Evolutionary conservation across 768 basidiomycete genomes (phyloP).

Genomic region (Baorangia bicolor): DNA sequence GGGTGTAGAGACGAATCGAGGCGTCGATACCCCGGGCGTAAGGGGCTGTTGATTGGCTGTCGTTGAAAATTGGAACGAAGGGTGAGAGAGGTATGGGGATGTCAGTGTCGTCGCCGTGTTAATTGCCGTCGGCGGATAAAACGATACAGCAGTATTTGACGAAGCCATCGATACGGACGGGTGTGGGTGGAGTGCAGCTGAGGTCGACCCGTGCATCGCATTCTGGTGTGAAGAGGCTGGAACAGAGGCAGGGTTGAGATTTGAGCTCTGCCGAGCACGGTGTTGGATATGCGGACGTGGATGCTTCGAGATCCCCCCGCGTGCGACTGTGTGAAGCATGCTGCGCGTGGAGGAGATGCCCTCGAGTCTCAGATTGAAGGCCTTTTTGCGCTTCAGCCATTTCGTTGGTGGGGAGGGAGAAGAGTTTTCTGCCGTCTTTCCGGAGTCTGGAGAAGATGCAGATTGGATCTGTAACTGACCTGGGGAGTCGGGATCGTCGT

Average conservation of each 20-base stretch:
- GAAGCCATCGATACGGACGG: conserved; percentile 14
- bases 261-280: conserved; percentile 31
- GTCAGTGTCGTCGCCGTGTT: conserved; percentile 33
- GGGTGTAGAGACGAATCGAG: conserved; percentile 14
- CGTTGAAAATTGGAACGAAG: conserved; percentile 27
- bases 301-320: conserved; percentile 30
- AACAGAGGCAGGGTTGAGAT: conserved; percentile 30
- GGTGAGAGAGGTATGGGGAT: conserved; percentile 32
- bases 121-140: conserved; percentile 31
- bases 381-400: conserved; percentile 60
- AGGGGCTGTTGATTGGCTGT: conserved; percentile 10
- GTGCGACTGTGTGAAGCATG: conserved; percentile 16
- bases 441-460: conserved; percentile 19
- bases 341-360: conserved; percentile 37
- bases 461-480: conserved; percentile 15
- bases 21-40: conserved; percentile 8
- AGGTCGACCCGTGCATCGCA: conserved; percentile 7
- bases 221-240: conserved; percentile 22
- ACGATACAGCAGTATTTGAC: conserved; percentile 21
- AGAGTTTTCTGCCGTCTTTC: conserved; percentile 34
- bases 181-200: conserved; percentile 17
- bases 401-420: conserved; percentile 29
- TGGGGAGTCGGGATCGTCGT: conserved; percentile 23
- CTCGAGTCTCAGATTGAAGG: conserved; percentile 51
- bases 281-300: conserved; percentile 25